Evolutionary conservation across 805 yeast genomes (phyloP).

Genomic region (Ogataea neopini): DNA sequence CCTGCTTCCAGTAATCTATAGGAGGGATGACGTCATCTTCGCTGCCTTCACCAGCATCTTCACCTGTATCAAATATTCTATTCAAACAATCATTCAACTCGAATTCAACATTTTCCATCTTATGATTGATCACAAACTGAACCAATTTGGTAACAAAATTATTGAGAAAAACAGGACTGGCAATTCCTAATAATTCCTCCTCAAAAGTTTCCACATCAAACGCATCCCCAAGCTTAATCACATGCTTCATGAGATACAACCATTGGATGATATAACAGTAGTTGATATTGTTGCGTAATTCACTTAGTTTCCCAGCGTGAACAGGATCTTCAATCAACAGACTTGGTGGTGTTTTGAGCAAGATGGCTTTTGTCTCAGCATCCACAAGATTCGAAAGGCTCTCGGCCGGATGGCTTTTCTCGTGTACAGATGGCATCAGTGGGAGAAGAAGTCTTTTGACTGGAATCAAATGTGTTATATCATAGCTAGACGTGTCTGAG

Average conservation of each 20-base stretch:
- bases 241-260: conserved; percentile 55
- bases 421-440: conserved; percentile 8
- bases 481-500: background rate
- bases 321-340: conserved; percentile 41
- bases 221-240: conserved; percentile 50
- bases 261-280: conserved; percentile 51
- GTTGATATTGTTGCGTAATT: conserved; percentile 39
- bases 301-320: conserved; percentile 31
- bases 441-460: background rate
- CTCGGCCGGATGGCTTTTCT: conserved; percentile 34
- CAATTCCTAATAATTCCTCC: conserved; percentile 54
- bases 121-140: conserved; percentile 40
- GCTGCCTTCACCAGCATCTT: conserved; percentile 5
- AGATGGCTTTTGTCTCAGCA: conserved; percentile 38
- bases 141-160: conserved; percentile 46
- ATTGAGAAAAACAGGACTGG: conserved; percentile 42
- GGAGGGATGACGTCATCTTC: background rate
- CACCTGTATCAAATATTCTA: conserved; percentile 8
- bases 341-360: conserved; percentile 41
- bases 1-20: conserved; percentile 31
- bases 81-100: conserved; percentile 31
- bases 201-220: conserved; percentile 63
- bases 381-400: conserved; percentile 30
- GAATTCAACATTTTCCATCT: conserved; percentile 29
- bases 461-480: background rate